A percentile compares a stretch with the other conserved stretches of the same genome.
These are phyloP conservation scores for Spongiforma sp. DNA, from an alignment of 1,284 basidiomycete genomes.

Conservation along the genomic window DNA sequence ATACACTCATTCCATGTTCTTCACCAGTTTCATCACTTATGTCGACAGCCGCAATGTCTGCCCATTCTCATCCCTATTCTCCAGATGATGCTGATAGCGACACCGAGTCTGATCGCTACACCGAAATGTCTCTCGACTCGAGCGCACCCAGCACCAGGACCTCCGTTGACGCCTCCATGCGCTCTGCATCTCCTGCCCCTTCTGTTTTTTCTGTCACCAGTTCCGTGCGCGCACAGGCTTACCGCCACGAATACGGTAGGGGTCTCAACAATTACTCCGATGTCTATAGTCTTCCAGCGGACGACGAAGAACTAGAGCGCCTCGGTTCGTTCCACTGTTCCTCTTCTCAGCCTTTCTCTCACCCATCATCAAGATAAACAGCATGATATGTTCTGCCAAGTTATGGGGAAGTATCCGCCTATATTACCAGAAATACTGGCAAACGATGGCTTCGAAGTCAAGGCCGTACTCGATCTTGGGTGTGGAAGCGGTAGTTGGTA, in stretches of 20 bases:
- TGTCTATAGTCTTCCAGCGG: conserved; percentile 75
- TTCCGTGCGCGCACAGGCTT: conserved; percentile 62
- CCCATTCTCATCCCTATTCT: conserved; percentile 11
- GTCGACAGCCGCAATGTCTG: conserved; percentile 27
- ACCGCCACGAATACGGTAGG: conserved; percentile 70
- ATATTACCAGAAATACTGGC: conserved; percentile 60
- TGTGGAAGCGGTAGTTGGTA: conserved; percentile 81
- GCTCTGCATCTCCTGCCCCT: conserved; percentile 65
- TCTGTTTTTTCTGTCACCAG: conserved; percentile 73
- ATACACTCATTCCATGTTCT: conserved; percentile 22
- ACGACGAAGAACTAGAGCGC: conserved; percentile 73
- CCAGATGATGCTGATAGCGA: conserved; percentile 42
- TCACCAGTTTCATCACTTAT: conserved; percentile 12
- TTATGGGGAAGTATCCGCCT: conserved; percentile 70
- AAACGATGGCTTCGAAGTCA: conserved; percentile 60
- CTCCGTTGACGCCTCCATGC: conserved; percentile 56
- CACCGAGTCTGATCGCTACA: conserved; percentile 35
- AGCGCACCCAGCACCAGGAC: conserved; percentile 50
- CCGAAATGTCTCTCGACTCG: conserved; percentile 45
- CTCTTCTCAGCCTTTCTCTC: conserved; percentile 14
- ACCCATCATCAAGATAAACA: conserved; percentile 58
- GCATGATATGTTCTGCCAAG: conserved; percentile 63
- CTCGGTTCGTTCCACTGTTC: conserved; percentile 52
- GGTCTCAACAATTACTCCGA: conserved; percentile 78
- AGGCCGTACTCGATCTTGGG: conserved; percentile 74